Conservation (phyloP, 768 basidiomycete species). For the Baorangia bicolor region DNA sequence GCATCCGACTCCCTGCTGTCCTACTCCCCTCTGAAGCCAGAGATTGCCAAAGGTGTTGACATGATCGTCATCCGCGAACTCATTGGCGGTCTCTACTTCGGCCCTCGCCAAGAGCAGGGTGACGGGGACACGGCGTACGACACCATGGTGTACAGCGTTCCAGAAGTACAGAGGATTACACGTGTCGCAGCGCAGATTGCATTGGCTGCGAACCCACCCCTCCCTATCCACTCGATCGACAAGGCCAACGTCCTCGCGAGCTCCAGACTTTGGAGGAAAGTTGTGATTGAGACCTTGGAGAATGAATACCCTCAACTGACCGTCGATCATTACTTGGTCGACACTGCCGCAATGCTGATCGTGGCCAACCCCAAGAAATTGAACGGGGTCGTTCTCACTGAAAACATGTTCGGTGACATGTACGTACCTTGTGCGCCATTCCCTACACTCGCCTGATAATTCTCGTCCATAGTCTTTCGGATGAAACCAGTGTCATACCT, state of each 20-base stretch:
- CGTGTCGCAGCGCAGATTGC: slow-evolving; percentile 95
- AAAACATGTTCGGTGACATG: slow-evolving; percentile 98
- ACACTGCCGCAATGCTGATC: slow-evolving; percentile 95
- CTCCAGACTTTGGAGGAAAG: slow-evolving; percentile 91
- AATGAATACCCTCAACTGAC: slow-evolving; percentile 87
- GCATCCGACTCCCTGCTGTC: slow-evolving; percentile 86
- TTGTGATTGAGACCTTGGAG: slow-evolving; percentile 80
- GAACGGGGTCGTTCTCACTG: slow-evolving; percentile 93
- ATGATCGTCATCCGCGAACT: slow-evolving; percentile 96
- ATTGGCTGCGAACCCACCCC: slow-evolving; percentile 74
- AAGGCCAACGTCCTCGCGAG: slow-evolving; percentile 98
- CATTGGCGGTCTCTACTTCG: slow-evolving; percentile 96
- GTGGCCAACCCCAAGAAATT: slow-evolving; percentile 86
- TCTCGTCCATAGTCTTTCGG: slow-evolving; percentile 68
- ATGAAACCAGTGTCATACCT: slow-evolving; percentile 95
- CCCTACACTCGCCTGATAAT: slow-evolving; percentile 1
- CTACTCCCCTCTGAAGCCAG: slow-evolving; percentile 86
- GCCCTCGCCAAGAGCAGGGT: slow-evolving; percentile 84
- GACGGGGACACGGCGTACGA: slow-evolving; percentile 80
- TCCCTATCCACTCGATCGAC: slow-evolving; percentile 91
- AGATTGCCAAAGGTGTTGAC: slow-evolving; percentile 79
- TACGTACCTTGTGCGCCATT: slow-evolving; percentile 40
- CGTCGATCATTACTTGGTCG: slow-evolving; percentile 90
- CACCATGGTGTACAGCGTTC: slow-evolving; percentile 87
- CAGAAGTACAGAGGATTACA: slow-evolving; percentile 92